Percentiles rank a stretch among this genome's conserved stretches.
These are phyloP conservation scores for Zopfia rhizophila DNA, from an alignment of 2,329 filamentous ascomycete genomes.

Conservation along the genomic window DNA sequence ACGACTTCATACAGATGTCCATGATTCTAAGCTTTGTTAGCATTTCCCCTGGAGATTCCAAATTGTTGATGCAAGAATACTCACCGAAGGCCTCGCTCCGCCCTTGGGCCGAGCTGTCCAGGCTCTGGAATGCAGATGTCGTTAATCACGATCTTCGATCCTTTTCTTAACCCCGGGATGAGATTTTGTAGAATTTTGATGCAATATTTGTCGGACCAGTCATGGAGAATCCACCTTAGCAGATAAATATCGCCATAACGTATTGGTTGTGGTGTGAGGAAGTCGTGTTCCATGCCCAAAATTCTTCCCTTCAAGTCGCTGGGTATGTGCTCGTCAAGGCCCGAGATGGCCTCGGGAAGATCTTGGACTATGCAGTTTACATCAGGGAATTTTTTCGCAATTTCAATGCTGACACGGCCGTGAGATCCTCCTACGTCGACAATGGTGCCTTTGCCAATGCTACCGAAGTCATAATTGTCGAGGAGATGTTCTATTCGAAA, in stretches of 20 bases:
- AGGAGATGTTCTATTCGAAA: constrained; percentile 8
- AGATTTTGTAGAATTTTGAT: constrained; percentile 44
- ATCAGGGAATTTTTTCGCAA: constrained; percentile 23
- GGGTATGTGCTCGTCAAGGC: no score
- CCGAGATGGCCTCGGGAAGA: constrained; percentile 21
- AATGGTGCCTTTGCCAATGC: constrained; percentile 24
- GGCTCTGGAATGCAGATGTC: constrained; percentile 20
- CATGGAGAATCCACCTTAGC: constrained; percentile 48
- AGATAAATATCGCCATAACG: constrained; percentile 28
- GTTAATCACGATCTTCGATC: constrained; percentile 22
- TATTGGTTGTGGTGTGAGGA: constrained; percentile 11
- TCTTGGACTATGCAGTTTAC: constrained; percentile 31
- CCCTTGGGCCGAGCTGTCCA: background rate
- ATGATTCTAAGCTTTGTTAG: background rate
- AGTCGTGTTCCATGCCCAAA: no score
- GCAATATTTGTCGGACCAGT: constrained; percentile 50
- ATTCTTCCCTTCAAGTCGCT: no score
- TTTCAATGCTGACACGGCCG: constrained; percentile 22
- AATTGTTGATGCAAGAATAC: constrained; percentile 1
- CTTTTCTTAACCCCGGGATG: constrained; percentile 38
- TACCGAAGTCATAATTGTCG: constrained; percentile 25
- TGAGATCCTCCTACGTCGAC: constrained; percentile 34
- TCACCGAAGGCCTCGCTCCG: background rate
- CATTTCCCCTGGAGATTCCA: constrained; percentile 2
- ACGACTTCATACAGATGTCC: constrained; percentile 1